Evolutionary conservation across 306 rosid genomes (phyloP).

Genomic region (Coriaria nepalensis): DNA sequence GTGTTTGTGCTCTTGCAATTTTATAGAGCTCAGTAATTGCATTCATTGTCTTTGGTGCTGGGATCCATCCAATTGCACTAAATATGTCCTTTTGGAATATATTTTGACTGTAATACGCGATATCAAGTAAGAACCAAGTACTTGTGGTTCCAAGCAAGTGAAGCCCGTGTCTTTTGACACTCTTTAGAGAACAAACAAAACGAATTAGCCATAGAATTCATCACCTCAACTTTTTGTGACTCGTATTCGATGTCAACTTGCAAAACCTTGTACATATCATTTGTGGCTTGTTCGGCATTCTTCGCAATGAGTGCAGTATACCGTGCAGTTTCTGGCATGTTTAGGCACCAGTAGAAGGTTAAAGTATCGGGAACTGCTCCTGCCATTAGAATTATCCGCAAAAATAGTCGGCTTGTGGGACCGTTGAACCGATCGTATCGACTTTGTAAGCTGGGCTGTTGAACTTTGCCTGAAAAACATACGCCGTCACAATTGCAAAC

Average conservation of each 20-base stretch:
- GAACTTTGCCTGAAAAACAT: slow-evolving; percentile 25
- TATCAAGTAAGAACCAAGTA: too few relatives aligned
- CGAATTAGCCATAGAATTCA: too few relatives aligned
- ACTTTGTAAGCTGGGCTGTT: slow-evolving; percentile 30
- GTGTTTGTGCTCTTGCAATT: too few relatives aligned
- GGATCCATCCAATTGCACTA: too few relatives aligned
- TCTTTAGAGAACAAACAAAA: too few relatives aligned
- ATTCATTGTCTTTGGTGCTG: too few relatives aligned
- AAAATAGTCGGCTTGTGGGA: slow-evolving; percentile 49
- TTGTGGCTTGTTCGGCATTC: slow-evolving; percentile 39
- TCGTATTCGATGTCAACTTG: slow-evolving; percentile 42
- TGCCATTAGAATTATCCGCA: slow-evolving; percentile 53
- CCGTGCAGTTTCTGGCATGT: slow-evolving; percentile 80
- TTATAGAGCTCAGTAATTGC: too few relatives aligned
- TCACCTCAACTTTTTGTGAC: slow-evolving; percentile 3
- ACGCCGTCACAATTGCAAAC: slow-evolving; percentile 35
- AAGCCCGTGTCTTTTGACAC: too few relatives aligned
- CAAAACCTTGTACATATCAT: slow-evolving; percentile 61
- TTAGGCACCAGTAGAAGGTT: slow-evolving; percentile 50
- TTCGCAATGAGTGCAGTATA: slow-evolving; percentile 65
- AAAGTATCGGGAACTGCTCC: slow-evolving; percentile 62
- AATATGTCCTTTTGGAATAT: too few relatives aligned
- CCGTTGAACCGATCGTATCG: slow-evolving; percentile 32
- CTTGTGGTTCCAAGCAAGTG: too few relatives aligned
- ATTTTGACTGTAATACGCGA: too few relatives aligned